Base-by-base conservation (phyloP, 495 filamentous ascomycete genomes). In the Chaetomidium leptoderma region DNA sequence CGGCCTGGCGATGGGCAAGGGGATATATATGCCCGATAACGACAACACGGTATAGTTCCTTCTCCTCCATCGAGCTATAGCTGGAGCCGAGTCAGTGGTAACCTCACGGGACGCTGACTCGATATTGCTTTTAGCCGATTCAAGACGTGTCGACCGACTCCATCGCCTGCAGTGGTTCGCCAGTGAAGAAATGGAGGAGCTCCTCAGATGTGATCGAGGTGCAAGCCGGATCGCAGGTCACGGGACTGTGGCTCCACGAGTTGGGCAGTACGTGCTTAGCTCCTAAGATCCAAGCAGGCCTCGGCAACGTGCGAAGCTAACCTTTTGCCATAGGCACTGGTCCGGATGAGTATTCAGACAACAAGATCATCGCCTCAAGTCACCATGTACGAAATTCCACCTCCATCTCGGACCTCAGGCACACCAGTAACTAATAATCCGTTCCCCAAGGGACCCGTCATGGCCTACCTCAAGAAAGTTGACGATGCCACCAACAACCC, bases 331-430 rank as follows among this genome's bases (percentile, higher is more conserved):
- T 45, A 45, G 43, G 43, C 43, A 45, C 43, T 24, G 43, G 43
- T 5, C 43, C 43, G 24, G 43, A 45, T 24, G 14, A 23, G 24
- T 27, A 23, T 24, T 23, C 43, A 23, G 43, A 45, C 43, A 45
- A 45, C 43, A 45, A 45, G 16, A 24, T 45, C 43, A 45, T 45
- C 24, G 43, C 27, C 24, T 45, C 43, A 23, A 45, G 43, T 24
- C 43, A 45, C 43, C 27, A 45, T 23, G 43, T 45, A 29, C 24
- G 23, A 11, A n/a, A n/a, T n/a, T n/a, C n/a, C n/a, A n/a, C n/a
- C n/a, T n/a, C n/a, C n/a, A n/a, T n/a, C n/a, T n/a, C n/a, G n/a
- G n/a, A n/a, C n/a, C n/a, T n/a, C n/a, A n/a, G n/a, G n/a, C n/a
- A n/a, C n/a, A n/a, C n/a, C n/a, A n/a, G n/a, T n/a, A n/a, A n/a